Percentiles rank a stretch among this genome's conserved stretches.
These are phyloP conservation scores for Flaveria robusta DNA, from an alignment of 129 eudicot species.

Conservation along the genomic window DNA sequence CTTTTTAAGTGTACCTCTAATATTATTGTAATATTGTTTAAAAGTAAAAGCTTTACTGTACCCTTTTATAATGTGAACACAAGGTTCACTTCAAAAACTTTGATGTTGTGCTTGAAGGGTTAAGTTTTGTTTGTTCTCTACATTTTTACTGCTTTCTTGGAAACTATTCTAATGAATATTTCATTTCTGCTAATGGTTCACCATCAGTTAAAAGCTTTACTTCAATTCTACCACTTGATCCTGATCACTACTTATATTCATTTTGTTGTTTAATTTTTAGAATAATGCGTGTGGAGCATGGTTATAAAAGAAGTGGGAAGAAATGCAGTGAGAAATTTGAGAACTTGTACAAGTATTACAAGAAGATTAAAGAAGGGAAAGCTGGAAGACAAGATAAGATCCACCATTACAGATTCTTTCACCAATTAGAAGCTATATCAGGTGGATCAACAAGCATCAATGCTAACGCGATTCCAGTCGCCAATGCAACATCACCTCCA, in stretches of 20 bases:
- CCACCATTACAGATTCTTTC: slow-evolving; percentile 81
- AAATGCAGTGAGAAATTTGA: slow-evolving; percentile 98
- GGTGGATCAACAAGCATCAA: slow-evolving; percentile 48
- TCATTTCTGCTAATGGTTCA: not conserved
- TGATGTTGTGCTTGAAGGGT: not conserved
- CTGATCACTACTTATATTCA: not conserved
- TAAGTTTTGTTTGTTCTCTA: not conserved
- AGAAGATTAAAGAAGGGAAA: slow-evolving; percentile 94
- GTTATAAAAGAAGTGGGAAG: slow-evolving; percentile 90
- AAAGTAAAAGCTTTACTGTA: not conserved
- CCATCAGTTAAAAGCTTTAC: not conserved
- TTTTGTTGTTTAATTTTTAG: slow-evolving; percentile 36
- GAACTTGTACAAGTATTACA: slow-evolving; percentile 94
- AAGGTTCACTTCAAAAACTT: slow-evolving; percentile 1
- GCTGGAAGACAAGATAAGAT: slow-evolving; percentile 88
- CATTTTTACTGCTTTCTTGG: not conserved
- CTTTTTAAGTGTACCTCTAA: too few species aligned
- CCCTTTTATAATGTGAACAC: not conserved
- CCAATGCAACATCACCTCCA: slow-evolving; percentile 36
- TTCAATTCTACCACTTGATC: not conserved
- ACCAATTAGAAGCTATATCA: slow-evolving; percentile 88
- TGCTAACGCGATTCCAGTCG: slow-evolving; percentile 27
- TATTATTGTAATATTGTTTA: not conserved
- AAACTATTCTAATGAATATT: not conserved
- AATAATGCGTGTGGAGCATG: slow-evolving; percentile 88